phyloP scores from a whole-genome alignment of 2,329 filamentous ascomycete species.

The Xylaria multiplex region DNA sequence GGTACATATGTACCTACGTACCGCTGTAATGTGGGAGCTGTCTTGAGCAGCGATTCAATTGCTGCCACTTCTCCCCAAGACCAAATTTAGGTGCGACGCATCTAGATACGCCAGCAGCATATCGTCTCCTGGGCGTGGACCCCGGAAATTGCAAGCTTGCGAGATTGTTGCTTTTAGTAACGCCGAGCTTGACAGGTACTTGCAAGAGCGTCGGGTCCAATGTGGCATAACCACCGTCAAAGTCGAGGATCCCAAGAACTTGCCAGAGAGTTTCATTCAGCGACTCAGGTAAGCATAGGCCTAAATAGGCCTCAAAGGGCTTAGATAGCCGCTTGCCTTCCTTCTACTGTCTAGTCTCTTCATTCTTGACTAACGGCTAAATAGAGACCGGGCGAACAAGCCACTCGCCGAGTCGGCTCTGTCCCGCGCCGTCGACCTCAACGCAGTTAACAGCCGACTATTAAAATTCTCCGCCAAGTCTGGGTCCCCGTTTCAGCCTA shows the following conservation, averaged over 20 bases:
- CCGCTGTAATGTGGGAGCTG: too few relatives aligned
- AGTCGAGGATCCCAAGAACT: slow-evolving; percentile 27
- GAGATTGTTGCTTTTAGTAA: slow-evolving; percentile 18
- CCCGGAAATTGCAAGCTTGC: background rate
- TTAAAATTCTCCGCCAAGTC: slow-evolving; percentile 5
- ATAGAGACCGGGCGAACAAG: slow-evolving; percentile 8
- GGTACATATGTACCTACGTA: too few relatives aligned
- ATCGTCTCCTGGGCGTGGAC: background rate
- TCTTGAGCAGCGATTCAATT: too few relatives aligned
- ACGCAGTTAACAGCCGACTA: slow-evolving; percentile 19
- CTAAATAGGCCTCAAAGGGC: too few relatives aligned
- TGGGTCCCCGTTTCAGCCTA: background rate
- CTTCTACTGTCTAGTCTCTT: background rate
- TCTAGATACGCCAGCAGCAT: background rate
- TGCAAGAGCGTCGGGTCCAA: slow-evolving; percentile 2
- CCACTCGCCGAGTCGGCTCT: background rate
- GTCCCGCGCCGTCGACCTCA: slow-evolving; percentile 14
- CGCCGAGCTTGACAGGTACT: slow-evolving; percentile 19
- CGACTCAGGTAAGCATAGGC: slow-evolving; percentile 23
- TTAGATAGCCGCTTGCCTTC: too few relatives aligned
- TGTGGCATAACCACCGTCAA: background rate
- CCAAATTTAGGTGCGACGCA: background rate
- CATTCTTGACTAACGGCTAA: background rate
- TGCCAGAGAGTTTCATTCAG: slow-evolving; percentile 25
- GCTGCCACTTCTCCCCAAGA: too few relatives aligned